phyloP scores from a whole-genome alignment of 2,329 filamentous ascomycete species.

The Hypoxylon sp. region DNA sequence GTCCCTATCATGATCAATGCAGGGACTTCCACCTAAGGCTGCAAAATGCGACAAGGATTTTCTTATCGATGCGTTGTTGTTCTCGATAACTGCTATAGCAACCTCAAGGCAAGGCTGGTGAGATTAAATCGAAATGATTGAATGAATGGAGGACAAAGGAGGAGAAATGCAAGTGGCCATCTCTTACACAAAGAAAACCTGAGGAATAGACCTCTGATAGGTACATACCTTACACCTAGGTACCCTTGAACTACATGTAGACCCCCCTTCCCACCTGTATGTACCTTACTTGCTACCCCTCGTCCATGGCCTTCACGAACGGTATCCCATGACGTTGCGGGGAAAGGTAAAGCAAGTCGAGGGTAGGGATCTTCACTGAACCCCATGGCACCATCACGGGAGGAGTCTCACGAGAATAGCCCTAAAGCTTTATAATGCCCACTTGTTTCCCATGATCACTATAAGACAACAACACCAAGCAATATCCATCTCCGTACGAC shows the following conservation, averaged over 20 bases:
- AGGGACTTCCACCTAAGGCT: constrained; percentile 14
- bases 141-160: constrained; percentile 32
- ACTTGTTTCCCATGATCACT: not conserved
- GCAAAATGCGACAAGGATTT: constrained; percentile 12
- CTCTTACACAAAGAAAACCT: constrained; percentile 31
- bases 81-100: constrained; percentile 9
- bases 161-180: constrained; percentile 23
- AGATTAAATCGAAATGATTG: constrained; percentile 16
- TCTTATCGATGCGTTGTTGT: constrained; percentile 10
- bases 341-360: constrained; percentile 31
- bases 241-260: too few species aligned
- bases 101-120: constrained; percentile 12
- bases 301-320: constrained; percentile 38
- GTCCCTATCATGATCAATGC: constrained; percentile 33
- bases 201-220: constrained; percentile 26
- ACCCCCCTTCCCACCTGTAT: constrained; percentile 9
- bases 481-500: not conserved
- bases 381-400: constrained; percentile 19
- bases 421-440: not conserved
- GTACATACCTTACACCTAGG: constrained; percentile 17
- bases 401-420: constrained; percentile 8
- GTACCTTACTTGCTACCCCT: constrained; percentile 32
- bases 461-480: not conserved
- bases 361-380: constrained; percentile 28
- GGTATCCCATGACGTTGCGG: constrained; percentile 40